Base-by-base conservation (phyloP, 495 filamentous ascomycete genomes). In the Hypoxylon rickii region DNA sequence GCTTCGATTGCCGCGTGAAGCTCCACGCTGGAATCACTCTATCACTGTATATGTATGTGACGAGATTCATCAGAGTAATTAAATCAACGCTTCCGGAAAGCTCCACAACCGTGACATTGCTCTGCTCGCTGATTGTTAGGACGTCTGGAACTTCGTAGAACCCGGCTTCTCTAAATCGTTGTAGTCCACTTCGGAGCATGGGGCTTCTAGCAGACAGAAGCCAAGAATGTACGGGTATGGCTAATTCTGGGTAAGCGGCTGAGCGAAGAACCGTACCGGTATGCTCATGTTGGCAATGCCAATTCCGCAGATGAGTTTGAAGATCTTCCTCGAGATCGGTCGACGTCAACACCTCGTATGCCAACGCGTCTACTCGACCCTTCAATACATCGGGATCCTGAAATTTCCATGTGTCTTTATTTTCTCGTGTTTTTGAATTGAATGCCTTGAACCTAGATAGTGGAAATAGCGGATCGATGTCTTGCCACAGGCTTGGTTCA, bases 1-100 rank as follows among this genome's bases (percentile, higher is more conserved):
- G 76, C 19, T 83, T 80, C 17, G 76, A 79, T 39, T 81, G 79
- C 37, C 82, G 83, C 10, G 83, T 85, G 48, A 76, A 81, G 41
- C 92, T 86, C 94, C 94, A 98, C 12, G 90, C 84, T 51, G 94
- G 91, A 31, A 96, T 75, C 19, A 93, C 74, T 18, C 70, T 78
- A 61, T 97, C 94, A 17, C 84, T 84, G 69, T 97, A 97, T 6
- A 89, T 64, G 65, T 89, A 97, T 26, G 90, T 78, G 0, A 86
- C 80, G 5, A 97, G 58, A 58, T 96, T 92, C 61, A 95, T 73
- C 16, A 96, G 56, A 2, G 89, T 83, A 41, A 94, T 67, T 37
- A 90, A 79, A 63, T 96, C 91, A 17, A 91, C 53, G 26, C 58
- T 55, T 7, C 79, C 85, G 33, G 81, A 74, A 16, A 96, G 83